Evolutionary conservation across 2,329 filamentous ascomycete genomes (phyloP), one percentile per base, ranked within the genome.

Genomic region (Xylariaceae sp.): DNA sequence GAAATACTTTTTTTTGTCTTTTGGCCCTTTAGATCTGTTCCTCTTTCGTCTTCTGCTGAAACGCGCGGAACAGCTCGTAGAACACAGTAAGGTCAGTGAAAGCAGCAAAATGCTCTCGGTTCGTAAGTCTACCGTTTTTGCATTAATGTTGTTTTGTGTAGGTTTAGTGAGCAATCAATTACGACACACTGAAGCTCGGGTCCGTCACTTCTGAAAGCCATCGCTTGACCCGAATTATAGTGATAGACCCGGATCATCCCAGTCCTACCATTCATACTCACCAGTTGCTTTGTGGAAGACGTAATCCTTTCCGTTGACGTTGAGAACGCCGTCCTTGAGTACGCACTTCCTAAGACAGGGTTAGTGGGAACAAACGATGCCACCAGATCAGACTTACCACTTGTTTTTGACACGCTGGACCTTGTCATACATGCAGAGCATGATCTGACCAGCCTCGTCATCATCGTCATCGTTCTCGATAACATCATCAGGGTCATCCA

Each of bases 361-460:
- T 57, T 1, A 57, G 46, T 38, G 45, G 33, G 31, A 31, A 9
- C 59, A 73, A 39, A 64, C 61, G 40, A 48, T 39, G 53, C 5
- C 57, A 49, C 19, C 51, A 36, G 19, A 39, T 19, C 39, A 45
- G 41, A 71, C 77, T 45, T 68, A 85, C 89, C 89, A 94, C 82
- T 94, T 99, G 75, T 97, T 99, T 84, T 99, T 99, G 63, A 97
- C 94, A 42, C 94, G 82, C 72, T 97, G 92, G 10, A 99, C 94
- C 75, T 99, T 99, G 75, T 99, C 94, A 68, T 99, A 99, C 67
- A 95, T 96, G 75, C 94, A 99, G 38, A 99, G 84, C 89, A 99
- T 97, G 66, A 95, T 91, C 60, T 95, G 88, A 1, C 86, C 85
- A 33, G 85, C 82, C 39, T 95, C 91, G 52, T 95, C 90, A 12